phyloP scores from a whole-genome alignment of 83 land plant species.

The Picea abies region DNA sequence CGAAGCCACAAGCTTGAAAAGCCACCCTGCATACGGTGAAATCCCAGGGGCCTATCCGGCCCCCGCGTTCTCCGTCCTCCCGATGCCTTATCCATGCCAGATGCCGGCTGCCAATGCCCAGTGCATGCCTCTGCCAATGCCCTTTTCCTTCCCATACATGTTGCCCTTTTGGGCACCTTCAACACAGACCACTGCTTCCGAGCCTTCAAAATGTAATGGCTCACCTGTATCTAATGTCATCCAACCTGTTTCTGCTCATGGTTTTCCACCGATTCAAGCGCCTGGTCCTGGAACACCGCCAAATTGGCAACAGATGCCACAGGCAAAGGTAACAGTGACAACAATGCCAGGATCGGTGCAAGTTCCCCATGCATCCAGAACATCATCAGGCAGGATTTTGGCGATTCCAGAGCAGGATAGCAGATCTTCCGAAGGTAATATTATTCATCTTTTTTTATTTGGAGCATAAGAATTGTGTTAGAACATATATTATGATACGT shows the following conservation, averaged over 20 bases:
- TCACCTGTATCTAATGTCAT: neutral
- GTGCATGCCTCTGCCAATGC: constrained; percentile 2
- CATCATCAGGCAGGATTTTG: constrained; percentile 5
- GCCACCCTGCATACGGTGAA: constrained; percentile 8
- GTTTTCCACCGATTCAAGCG: neutral
- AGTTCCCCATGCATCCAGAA: neutral
- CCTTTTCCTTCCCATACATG: constrained; percentile 6
- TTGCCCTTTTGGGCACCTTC: neutral
- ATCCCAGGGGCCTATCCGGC: neutral
- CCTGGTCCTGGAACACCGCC: neutral
- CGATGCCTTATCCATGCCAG: constrained; percentile 5
- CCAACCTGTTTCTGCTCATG: constrained; percentile 2
- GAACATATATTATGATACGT: neutral
- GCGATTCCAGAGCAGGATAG: constrained; percentile 7
- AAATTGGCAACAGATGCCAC: constrained; percentile 8
- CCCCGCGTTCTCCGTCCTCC: neutral
- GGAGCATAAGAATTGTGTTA: neutral
- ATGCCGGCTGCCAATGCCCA: neutral
- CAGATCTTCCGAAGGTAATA: constrained; percentile 10
- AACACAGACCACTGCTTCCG: constrained; percentile 1
- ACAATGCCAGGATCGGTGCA: neutral
- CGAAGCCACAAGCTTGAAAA: neutral
- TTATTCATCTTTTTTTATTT: neutral
- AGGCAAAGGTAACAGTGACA: neutral
- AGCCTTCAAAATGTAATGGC: neutral